A percentile compares a stretch with the other conserved stretches of the same genome.
Conservation (phyloP, 2,329 filamentous ascomycete species). For the Xylariaceae sp. region DNA sequence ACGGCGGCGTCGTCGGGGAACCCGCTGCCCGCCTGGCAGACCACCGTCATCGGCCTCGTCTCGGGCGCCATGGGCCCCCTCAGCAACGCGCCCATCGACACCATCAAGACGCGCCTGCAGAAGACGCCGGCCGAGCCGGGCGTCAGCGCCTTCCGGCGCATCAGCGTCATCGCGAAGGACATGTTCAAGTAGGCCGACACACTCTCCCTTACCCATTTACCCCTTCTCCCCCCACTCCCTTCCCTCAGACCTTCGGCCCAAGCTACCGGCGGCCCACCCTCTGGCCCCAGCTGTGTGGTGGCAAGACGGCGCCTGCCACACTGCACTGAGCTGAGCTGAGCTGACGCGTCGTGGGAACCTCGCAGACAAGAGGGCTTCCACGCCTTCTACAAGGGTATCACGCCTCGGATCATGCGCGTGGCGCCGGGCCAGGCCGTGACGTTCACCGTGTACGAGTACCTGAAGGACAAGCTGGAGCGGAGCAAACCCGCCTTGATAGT, state of each 20-base stretch:
- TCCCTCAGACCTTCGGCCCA: not conserved
- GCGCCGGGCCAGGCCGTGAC: constrained; percentile 85
- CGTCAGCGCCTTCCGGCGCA: constrained; percentile 71
- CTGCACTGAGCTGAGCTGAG: constrained; percentile 26
- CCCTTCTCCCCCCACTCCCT: not conserved
- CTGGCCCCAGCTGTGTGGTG: too few relatives aligned
- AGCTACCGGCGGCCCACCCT: too few relatives aligned
- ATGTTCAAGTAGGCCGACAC: constrained; percentile 64
- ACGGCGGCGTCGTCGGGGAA: not conserved
- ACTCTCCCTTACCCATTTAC: not conserved
- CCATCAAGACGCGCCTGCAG: constrained; percentile 95
- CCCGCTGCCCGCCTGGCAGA: constrained; percentile 80
- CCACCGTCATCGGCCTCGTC: constrained; percentile 81
- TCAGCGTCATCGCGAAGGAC: constrained; percentile 67
- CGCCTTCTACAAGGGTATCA: constrained; percentile 97
- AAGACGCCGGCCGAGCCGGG: constrained; percentile 78
- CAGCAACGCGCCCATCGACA: constrained; percentile 96
- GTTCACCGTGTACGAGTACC: constrained; percentile 69
- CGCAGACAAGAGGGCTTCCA: constrained; percentile 81
- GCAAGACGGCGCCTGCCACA: too few relatives aligned
- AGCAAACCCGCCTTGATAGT: constrained; percentile 52
- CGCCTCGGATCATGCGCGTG: constrained; percentile 92
- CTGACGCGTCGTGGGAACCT: constrained; percentile 59
- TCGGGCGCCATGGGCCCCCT: constrained; percentile 92
- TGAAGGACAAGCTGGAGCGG: constrained; percentile 65